A percentile compares a stretch with the other conserved stretches of the same genome.
Evolutionary conservation across 2,329 filamentous ascomycete genomes (phyloP).

Genomic region (Rugonectria rugulosa): DNA sequence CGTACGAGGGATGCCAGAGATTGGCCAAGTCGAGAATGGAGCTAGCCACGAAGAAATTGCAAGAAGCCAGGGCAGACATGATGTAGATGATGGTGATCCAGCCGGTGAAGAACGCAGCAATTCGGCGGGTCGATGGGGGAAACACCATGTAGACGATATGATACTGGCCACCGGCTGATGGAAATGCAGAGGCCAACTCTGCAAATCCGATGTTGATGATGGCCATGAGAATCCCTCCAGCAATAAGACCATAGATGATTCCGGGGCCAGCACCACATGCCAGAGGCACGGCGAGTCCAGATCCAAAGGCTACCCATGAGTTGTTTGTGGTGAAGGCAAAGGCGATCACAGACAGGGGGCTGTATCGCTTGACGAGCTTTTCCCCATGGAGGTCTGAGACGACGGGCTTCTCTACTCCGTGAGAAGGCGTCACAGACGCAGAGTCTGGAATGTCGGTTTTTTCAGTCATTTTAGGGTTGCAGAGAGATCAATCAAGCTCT

Average conservation of each 20-base stretch:
- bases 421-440: constrained; percentile 27
- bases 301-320: constrained; percentile 38
- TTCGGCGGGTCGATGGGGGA: constrained; percentile 30
- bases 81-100: constrained; percentile 38
- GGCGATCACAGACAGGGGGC: constrained; percentile 35
- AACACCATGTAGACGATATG: constrained; percentile 39
- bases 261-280: constrained; percentile 36
- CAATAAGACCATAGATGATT: constrained; percentile 36
- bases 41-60: constrained; percentile 37
- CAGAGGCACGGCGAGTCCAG: constrained; percentile 33
- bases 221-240: constrained; percentile 32
- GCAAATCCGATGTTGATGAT: constrained; percentile 37
- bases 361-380: constrained; percentile 34
- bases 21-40: constrained; percentile 33
- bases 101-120: constrained; percentile 35
- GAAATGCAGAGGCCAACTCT: constrained; percentile 36
- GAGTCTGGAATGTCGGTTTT: constrained; percentile 22
- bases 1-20: constrained; percentile 31
- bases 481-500: not conserved
- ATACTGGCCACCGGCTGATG: constrained; percentile 37
- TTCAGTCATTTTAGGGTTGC: constrained; percentile 12
- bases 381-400: constrained; percentile 18
- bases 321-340: constrained; percentile 39
- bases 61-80: constrained; percentile 35
- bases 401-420: constrained; percentile 25